Evolutionary conservation across 1,284 basidiomycete genomes (phyloP).

Genomic region (Tilletiaria anomala): DNA sequence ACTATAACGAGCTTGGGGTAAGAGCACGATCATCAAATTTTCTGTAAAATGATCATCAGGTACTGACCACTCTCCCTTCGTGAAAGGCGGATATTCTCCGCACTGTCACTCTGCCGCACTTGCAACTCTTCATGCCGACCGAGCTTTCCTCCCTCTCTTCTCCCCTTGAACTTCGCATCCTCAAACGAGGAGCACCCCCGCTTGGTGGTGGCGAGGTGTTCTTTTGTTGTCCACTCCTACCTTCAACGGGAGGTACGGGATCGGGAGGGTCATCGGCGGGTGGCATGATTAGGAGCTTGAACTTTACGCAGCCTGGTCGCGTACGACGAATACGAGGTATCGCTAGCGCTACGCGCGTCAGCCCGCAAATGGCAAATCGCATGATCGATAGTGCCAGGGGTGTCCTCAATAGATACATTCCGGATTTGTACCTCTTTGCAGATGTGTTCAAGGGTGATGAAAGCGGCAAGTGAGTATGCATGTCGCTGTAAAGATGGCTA

Average conservation of each 20-base stretch:
- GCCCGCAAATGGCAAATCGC: slow-evolving; percentile 89
- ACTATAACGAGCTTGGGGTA: slow-evolving; percentile 47
- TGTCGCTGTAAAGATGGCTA: too few relatives aligned
- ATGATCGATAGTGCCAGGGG: slow-evolving; percentile 89
- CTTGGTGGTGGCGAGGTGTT: slow-evolving; percentile 82
- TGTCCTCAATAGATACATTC: slow-evolving; percentile 86
- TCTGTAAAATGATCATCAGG: slow-evolving; percentile 77
- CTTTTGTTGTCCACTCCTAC: slow-evolving; percentile 81
- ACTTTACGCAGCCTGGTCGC: slow-evolving; percentile 78
- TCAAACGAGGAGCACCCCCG: slow-evolving; percentile 79
- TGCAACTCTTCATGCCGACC: slow-evolving; percentile 56
- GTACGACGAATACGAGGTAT: slow-evolving; percentile 90
- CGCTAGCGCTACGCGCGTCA: slow-evolving; percentile 61
- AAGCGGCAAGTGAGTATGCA: slow-evolving; percentile 54
- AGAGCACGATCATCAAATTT: too few relatives aligned
- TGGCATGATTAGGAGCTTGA: slow-evolving; percentile 43
- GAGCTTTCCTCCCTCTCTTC: slow-evolving; percentile 15
- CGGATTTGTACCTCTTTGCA: slow-evolving; percentile 94
- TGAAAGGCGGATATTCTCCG: slow-evolving; percentile 75
- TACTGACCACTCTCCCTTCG: slow-evolving; percentile 45
- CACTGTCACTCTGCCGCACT: slow-evolving; percentile 79
- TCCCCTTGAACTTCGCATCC: slow-evolving; percentile 52
- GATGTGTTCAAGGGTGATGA: slow-evolving; percentile 97
- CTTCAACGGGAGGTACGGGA: slow-evolving; percentile 51
- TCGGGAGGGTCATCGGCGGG: slow-evolving; percentile 5